Evolutionary conservation across 1,284 basidiomycete genomes (phyloP).

Genomic region (Cutaneotrichosporon arboriforme): DNA sequence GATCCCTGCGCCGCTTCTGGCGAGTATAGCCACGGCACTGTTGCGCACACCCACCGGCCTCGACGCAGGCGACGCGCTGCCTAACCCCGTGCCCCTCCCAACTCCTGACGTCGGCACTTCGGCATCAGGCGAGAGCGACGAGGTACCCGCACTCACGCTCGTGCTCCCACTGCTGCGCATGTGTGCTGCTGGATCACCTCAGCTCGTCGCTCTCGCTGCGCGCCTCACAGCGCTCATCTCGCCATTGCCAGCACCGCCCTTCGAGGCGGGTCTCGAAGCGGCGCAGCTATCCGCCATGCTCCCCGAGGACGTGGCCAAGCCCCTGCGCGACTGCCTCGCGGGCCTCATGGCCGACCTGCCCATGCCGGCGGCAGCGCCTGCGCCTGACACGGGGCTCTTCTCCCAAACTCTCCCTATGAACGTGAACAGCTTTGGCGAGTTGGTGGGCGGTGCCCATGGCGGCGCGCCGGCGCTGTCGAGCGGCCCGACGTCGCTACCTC

Average conservation of each 20-base stretch:
- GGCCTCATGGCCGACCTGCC: slow-evolving; percentile 40
- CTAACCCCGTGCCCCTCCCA: slow-evolving; percentile 11
- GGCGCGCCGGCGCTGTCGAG: not conserved
- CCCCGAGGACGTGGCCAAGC: slow-evolving; percentile 31
- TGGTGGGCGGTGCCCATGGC: not conserved
- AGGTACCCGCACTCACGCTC: slow-evolving; percentile 25
- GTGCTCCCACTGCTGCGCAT: slow-evolving; percentile 34
- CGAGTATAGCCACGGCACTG: slow-evolving; percentile 22
- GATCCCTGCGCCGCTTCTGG: slow-evolving; percentile 10
- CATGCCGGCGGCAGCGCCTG: slow-evolving; percentile 7
- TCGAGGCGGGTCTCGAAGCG: slow-evolving; percentile 40
- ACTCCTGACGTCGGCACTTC: slow-evolving; percentile 28
- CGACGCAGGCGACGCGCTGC: slow-evolving; percentile 9
- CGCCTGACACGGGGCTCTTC: not conserved
- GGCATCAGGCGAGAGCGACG: slow-evolving; percentile 9
- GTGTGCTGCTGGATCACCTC: slow-evolving; percentile 17
- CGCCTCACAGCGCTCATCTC: slow-evolving; percentile 27
- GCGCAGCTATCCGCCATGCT: slow-evolving; percentile 28
- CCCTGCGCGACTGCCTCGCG: slow-evolving; percentile 31
- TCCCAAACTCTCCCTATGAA: slow-evolving; percentile 1
- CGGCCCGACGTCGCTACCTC: slow-evolving; percentile 11
- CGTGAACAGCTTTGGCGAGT: slow-evolving; percentile 3
- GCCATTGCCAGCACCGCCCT: slow-evolving; percentile 37
- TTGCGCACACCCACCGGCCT: slow-evolving; percentile 21
- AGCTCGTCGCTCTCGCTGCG: slow-evolving; percentile 19